phyloP scores from a whole-genome alignment of 2,329 filamentous ascomycete genomes.

The Paraphaeosphaeria sporulosa region DNA sequence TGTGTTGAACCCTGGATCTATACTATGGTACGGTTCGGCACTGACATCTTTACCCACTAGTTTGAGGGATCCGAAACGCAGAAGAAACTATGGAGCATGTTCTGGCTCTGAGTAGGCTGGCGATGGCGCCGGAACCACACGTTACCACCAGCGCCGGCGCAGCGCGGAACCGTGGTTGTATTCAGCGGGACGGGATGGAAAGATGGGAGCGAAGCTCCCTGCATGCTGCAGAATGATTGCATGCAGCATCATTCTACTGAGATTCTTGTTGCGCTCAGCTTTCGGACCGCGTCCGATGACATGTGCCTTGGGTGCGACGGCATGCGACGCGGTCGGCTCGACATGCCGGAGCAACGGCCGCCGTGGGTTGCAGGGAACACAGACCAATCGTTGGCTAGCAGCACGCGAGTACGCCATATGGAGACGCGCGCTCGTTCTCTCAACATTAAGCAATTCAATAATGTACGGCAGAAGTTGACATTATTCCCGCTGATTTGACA shows the following conservation, averaged over 20 bases:
- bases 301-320: no score
- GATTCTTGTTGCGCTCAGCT: not conserved
- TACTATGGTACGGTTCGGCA: conserved; percentile 16
- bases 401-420: not conserved
- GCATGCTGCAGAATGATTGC: conserved; percentile 1
- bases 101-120: conserved; percentile 69
- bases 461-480: not conserved
- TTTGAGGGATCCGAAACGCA: conserved; percentile 76
- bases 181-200: conserved; percentile 10
- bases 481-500: not conserved
- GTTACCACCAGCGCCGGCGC: not conserved
- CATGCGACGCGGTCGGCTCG: no score
- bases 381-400: not conserved
- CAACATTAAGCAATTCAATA: not conserved
- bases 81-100: conserved; percentile 74
- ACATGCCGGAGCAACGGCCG: not conserved
- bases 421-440: not conserved
- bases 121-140: conserved; percentile 19
- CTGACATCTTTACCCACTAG: conserved; percentile 39
- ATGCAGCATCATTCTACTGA: not conserved
- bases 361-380: not conserved
- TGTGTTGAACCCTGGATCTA: conserved; percentile 8
- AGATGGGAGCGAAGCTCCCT: conserved; percentile 2
- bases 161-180: not conserved
- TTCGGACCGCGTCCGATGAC: not conserved